Conservation (phyloP, 1,139 yeast species). For the Kurtzmaniella natalensis region DNA sequence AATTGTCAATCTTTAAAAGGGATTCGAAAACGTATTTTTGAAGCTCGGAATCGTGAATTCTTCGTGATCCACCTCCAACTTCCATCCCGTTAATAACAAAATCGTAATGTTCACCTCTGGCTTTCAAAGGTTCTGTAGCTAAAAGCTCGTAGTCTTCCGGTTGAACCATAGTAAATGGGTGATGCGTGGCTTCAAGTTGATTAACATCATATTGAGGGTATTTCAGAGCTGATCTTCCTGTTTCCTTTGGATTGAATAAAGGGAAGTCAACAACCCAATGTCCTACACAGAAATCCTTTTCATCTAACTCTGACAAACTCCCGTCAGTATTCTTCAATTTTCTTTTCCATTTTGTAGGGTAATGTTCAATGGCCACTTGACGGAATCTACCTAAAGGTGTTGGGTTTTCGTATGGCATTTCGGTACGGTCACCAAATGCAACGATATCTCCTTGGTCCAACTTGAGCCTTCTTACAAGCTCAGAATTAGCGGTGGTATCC, state of each 20-base stretch:
- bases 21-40: constrained; percentile 66
- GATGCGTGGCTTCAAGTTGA: constrained; percentile 73
- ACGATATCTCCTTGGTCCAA: constrained; percentile 67
- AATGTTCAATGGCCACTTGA: constrained; percentile 59
- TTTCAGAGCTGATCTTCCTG: constrained; percentile 14
- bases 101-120: constrained; percentile 92
- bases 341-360: constrained; percentile 47
- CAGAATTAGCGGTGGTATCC: constrained; percentile 8
- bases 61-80: constrained; percentile 95
- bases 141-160: constrained; percentile 60
- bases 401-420: constrained; percentile 78
- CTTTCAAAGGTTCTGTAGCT: constrained; percentile 53
- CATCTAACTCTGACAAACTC: constrained; percentile 12
- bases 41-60: constrained; percentile 80
- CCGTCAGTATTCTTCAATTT: constrained; percentile 26
- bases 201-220: constrained; percentile 60
- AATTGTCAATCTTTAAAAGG: constrained; percentile 51
- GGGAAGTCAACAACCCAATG: constrained; percentile 92
- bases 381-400: constrained; percentile 89
- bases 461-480: constrained; percentile 29
- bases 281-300: constrained; percentile 49
- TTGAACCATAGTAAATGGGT: constrained; percentile 93
- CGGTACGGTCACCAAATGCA: constrained; percentile 69
- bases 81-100: constrained; percentile 92
- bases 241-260: constrained; percentile 68